phyloP scores from a whole-genome alignment of 164 flowering plant genomes.

The Umbellularia californica region DNA sequence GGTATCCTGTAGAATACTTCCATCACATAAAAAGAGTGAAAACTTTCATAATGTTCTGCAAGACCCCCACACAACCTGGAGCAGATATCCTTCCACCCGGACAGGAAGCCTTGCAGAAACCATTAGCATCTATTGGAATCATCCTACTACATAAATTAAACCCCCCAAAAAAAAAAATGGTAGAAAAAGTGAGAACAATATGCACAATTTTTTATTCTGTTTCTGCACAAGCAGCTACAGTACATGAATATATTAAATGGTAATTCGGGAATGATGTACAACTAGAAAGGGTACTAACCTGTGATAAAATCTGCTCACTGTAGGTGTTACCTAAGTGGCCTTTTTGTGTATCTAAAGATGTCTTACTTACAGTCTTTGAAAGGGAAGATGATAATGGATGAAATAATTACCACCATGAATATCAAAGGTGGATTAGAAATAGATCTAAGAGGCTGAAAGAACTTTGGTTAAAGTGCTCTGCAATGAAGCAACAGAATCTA shows the following conservation, averaged over 20 bases:
- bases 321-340: background rate
- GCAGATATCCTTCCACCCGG: too few species aligned
- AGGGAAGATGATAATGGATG: background rate
- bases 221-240: too few species aligned
- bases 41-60: too few species aligned
- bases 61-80: too few species aligned
- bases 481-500: constrained; percentile 66
- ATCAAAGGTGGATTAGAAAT: background rate
- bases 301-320: background rate
- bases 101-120: too few species aligned
- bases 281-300: background rate
- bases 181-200: too few species aligned
- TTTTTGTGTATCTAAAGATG: background rate
- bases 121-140: too few species aligned
- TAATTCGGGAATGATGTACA: background rate
- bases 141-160: too few species aligned
- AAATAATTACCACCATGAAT: background rate
- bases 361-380: background rate
- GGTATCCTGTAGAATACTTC: too few species aligned
- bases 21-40: too few species aligned
- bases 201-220: too few species aligned
- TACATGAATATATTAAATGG: background rate
- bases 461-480: constrained; percentile 62
- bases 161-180: too few species aligned
- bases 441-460: constrained; percentile 25